Evolutionary conservation across 1,139 yeast genomes (phyloP).

Genomic region (Arxiozyma telluris): DNA sequence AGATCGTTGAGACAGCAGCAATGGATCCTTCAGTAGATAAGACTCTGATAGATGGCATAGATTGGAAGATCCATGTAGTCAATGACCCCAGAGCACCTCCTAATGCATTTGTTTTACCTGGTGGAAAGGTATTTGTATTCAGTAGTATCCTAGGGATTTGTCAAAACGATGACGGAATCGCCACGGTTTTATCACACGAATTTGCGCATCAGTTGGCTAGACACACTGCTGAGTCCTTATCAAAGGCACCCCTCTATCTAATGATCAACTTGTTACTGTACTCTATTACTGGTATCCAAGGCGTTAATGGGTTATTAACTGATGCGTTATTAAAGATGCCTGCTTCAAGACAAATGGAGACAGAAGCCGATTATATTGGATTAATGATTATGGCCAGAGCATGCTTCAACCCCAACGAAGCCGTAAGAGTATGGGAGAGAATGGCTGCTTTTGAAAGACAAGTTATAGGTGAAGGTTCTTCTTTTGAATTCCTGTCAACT

Average conservation of each 20-base stretch:
- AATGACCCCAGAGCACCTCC: slow-evolving; percentile 67
- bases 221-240: slow-evolving; percentile 76
- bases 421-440: slow-evolving; percentile 72
- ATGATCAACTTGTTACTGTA: slow-evolving; percentile 43
- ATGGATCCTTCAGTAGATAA: slow-evolving; percentile 33
- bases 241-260: slow-evolving; percentile 53
- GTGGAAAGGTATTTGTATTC: slow-evolving; percentile 90
- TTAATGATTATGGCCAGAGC: slow-evolving; percentile 84
- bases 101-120: slow-evolving; percentile 91
- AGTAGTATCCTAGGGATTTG: slow-evolving; percentile 73
- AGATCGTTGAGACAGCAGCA: slow-evolving; percentile 53
- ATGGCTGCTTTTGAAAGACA: slow-evolving; percentile 56
- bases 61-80: slow-evolving; percentile 81
- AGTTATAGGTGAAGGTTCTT: slow-evolving; percentile 26
- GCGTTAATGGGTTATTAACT: slow-evolving; percentile 47
- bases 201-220: slow-evolving; percentile 89
- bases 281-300: slow-evolving; percentile 43
- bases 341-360: slow-evolving; percentile 84
- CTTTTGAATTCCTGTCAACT: slow-evolving; percentile 64
- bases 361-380: slow-evolving; percentile 94
- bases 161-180: slow-evolving; percentile 77
- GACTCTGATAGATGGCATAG: slow-evolving; percentile 24
- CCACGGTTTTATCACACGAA: slow-evolving; percentile 89
- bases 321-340: slow-evolving; percentile 64
- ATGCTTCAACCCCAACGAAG: slow-evolving; percentile 69